Conservation (phyloP, 2,329 filamentous ascomycete genomes). For the Xylariaceae sp. region DNA sequence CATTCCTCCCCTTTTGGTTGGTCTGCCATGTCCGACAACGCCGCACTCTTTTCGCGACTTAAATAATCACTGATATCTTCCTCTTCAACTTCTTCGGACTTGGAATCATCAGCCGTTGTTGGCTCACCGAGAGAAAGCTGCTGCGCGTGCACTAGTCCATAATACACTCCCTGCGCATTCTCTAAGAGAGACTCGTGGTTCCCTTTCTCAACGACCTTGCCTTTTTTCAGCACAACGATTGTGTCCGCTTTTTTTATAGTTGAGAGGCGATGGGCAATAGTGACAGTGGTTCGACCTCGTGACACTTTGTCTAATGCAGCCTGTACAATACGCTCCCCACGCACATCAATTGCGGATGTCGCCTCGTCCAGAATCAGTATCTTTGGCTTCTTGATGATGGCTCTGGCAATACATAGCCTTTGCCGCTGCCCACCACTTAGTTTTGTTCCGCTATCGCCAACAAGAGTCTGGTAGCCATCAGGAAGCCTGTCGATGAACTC, state of each 20-base stretch:
- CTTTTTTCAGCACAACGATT: conserved; percentile 72
- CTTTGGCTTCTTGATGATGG: conserved; percentile 66
- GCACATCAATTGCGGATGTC: conserved; percentile 60
- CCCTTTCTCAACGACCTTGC: conserved; percentile 68
- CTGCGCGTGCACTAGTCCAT: conserved; percentile 62
- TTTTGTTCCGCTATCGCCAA: conserved; percentile 74
- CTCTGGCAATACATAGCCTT: conserved; percentile 71
- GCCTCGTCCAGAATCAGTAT: conserved; percentile 77
- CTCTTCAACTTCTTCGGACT: conserved; percentile 33
- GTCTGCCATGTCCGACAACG: conserved; percentile 31
- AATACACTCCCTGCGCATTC: conserved; percentile 60
- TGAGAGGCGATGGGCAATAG: conserved; percentile 70
- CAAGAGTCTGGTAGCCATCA: conserved; percentile 64
- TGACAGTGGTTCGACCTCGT: conserved; percentile 62
- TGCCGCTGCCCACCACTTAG: conserved; percentile 85
- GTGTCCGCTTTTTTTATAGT: conserved; percentile 75
- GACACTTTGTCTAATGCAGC: conserved; percentile 60
- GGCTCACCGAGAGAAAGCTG: conserved; percentile 52
- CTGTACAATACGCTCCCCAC: conserved; percentile 59
- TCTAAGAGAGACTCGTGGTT: conserved; percentile 68
- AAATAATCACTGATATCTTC: conserved; percentile 40
- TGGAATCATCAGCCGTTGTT: conserved; percentile 30
- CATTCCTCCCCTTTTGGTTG: conserved; percentile 25
- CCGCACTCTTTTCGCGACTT: conserved; percentile 43
- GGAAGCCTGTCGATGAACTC: conserved; percentile 65